Evolutionary conservation across 2,329 filamentous ascomycete species (phyloP).

Genomic region (Alternaria viburni): DNA sequence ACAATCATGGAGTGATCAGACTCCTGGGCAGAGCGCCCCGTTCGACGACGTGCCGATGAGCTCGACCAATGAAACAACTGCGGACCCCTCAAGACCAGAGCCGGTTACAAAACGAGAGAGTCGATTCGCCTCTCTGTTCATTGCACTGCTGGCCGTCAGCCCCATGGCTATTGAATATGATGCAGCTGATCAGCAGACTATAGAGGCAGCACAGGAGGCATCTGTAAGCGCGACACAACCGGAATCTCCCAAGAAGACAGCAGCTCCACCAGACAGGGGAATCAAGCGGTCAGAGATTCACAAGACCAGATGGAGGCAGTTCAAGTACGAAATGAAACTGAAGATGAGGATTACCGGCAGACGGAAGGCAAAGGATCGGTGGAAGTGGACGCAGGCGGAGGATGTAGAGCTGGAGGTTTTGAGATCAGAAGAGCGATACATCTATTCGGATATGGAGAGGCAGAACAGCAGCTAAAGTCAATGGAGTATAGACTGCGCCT

Average conservation of each 20-base stretch:
- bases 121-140: slow-evolving; percentile 22
- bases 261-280: neutral
- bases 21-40: neutral
- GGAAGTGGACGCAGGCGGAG: neutral
- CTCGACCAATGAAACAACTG: neutral
- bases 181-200: slow-evolving; percentile 20
- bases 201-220: slow-evolving; percentile 20
- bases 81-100: neutral
- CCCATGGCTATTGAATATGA: slow-evolving; percentile 20
- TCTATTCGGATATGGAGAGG: slow-evolving; percentile 67
- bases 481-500: too few relatives aligned
- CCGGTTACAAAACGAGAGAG: slow-evolving; percentile 19
- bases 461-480: neutral
- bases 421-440: slow-evolving; percentile 79
- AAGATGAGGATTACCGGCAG: slow-evolving; percentile 11
- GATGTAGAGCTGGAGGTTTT: slow-evolving; percentile 65
- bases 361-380: slow-evolving; percentile 8
- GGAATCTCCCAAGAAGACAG: slow-evolving; percentile 7
- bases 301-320: slow-evolving; percentile 18
- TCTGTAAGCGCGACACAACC: neutral
- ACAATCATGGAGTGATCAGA: slow-evolving; percentile 3
- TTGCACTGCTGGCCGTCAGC: slow-evolving; percentile 23
- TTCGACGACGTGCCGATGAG: neutral
- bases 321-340: slow-evolving; percentile 18
- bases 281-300: slow-evolving; percentile 16